A percentile compares a stretch with the other conserved stretches of the same genome.
Evolutionary conservation across 2,329 filamentous ascomycete genomes (phyloP).

Genomic region (Penicillium aurantiogriseum): DNA sequence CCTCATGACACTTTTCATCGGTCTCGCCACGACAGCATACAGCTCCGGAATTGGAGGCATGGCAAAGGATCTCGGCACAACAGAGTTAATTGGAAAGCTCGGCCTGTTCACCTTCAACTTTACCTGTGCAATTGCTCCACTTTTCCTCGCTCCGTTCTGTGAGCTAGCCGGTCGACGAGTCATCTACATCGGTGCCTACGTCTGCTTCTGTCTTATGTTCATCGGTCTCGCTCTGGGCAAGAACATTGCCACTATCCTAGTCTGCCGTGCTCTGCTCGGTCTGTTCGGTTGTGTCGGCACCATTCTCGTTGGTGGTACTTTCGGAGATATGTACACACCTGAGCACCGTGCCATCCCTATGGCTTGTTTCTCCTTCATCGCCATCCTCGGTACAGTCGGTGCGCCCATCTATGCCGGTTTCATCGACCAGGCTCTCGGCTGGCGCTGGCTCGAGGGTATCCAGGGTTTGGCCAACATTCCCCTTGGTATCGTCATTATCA

Average conservation of each 20-base stretch:
- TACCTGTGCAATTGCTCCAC: constrained; percentile 48
- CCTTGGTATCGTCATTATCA: constrained; percentile 45
- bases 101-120: constrained; percentile 54
- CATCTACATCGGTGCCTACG: constrained; percentile 48
- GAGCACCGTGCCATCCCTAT: constrained; percentile 48
- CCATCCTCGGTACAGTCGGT: constrained; percentile 53
- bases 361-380: constrained; percentile 51
- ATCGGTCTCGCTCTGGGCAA: constrained; percentile 50
- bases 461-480: constrained; percentile 54
- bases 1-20: constrained; percentile 55
- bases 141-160: constrained; percentile 52
- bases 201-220: constrained; percentile 50
- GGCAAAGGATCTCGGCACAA: constrained; percentile 46
- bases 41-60: constrained; percentile 51
- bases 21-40: constrained; percentile 55
- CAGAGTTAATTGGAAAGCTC: constrained; percentile 47
- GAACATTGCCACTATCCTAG: constrained; percentile 51
- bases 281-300: constrained; percentile 53
- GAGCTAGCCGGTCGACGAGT: constrained; percentile 50
- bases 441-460: constrained; percentile 56
- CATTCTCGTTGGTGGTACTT: constrained; percentile 52
- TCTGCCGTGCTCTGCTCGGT: constrained; percentile 49
- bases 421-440: constrained; percentile 53
- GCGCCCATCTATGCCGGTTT: constrained; percentile 56
- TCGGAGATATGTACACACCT: constrained; percentile 51